Conservation (phyloP, 140 eudicot genomes). For the Oenanthe javanica region DNA sequence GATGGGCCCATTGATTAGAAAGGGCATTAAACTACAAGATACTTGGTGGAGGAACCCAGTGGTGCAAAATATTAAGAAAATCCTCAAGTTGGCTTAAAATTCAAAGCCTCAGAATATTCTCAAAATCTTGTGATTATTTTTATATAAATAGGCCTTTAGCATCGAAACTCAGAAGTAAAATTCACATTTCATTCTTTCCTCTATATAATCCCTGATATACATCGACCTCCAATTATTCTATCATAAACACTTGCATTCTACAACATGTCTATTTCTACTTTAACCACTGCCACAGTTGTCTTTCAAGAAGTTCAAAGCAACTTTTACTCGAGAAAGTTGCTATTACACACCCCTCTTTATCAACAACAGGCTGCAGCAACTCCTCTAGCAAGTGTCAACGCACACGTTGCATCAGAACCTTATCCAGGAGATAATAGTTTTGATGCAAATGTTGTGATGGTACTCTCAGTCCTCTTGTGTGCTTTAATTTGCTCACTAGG, state of each 20-base stretch:
- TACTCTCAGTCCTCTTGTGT: constrained; percentile 60
- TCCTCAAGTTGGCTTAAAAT: constrained; percentile 16
- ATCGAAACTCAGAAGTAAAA: constrained; percentile 5
- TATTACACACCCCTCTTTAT: constrained; percentile 18
- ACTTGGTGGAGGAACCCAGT: constrained; percentile 30
- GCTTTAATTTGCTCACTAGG: constrained; percentile 70
- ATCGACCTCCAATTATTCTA: constrained; percentile 2
- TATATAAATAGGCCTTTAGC: neutral
- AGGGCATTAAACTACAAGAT: constrained; percentile 21
- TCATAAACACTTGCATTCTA: neutral
- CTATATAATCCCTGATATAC: constrained; percentile 19
- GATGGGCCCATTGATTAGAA: constrained; percentile 27
- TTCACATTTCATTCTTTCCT: constrained; percentile 8
- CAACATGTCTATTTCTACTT: constrained; percentile 16
- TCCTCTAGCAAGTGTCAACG: constrained; percentile 15
- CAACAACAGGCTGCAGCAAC: constrained; percentile 19
- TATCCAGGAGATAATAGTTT: constrained; percentile 35
- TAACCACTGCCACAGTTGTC: constrained; percentile 12
- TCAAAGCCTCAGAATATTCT: constrained; percentile 6
- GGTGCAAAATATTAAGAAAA: constrained; percentile 8
- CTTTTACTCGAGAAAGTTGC: constrained; percentile 45
- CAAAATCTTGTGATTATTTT: neutral
- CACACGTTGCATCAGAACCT: constrained; percentile 19
- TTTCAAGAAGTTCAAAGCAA: constrained; percentile 18
- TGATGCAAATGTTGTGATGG: constrained; percentile 75